phyloP scores from a whole-genome alignment of 108 stramenopile species.

The Nitzschia sp. region DNA sequence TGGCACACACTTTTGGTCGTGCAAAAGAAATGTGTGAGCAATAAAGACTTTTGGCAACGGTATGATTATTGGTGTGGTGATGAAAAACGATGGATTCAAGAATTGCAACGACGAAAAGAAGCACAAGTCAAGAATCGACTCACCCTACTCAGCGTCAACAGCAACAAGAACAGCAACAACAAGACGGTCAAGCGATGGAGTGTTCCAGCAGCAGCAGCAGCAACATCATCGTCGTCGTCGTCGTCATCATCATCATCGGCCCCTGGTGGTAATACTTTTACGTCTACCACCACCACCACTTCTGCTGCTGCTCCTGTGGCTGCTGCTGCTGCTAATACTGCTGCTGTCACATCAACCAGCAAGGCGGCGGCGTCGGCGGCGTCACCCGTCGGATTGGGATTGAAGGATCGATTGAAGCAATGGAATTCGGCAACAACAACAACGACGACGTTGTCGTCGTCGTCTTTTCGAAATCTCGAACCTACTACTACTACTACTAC shows the following conservation, averaged over 20 bases:
- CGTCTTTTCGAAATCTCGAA: too few species aligned
- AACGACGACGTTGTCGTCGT: too few species aligned
- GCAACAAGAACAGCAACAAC: too few species aligned
- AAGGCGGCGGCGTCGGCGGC: neutral
- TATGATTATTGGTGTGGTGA: slow-evolving; percentile 55
- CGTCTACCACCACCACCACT: neutral
- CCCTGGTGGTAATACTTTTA: neutral
- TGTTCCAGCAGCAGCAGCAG: neutral
- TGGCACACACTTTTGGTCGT: neutral
- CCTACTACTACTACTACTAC: too few species aligned
- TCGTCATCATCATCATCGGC: neutral
- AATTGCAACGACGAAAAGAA: slow-evolving; percentile 27
- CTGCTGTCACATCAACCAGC: neutral
- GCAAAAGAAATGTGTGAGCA: neutral
- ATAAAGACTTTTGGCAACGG: slow-evolving; percentile 52
- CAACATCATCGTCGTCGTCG: neutral
- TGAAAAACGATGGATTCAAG: slow-evolving; percentile 30
- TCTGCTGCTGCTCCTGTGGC: neutral
- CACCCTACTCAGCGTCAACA: neutral
- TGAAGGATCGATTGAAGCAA: neutral
- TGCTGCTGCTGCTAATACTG: neutral
- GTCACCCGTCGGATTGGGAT: neutral
- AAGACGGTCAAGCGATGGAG: neutral
- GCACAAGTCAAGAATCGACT: neutral
- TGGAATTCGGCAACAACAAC: neutral